Base-by-base conservation (phyloP, 345 rosid species). In the Corchorus olitorius region DNA sequence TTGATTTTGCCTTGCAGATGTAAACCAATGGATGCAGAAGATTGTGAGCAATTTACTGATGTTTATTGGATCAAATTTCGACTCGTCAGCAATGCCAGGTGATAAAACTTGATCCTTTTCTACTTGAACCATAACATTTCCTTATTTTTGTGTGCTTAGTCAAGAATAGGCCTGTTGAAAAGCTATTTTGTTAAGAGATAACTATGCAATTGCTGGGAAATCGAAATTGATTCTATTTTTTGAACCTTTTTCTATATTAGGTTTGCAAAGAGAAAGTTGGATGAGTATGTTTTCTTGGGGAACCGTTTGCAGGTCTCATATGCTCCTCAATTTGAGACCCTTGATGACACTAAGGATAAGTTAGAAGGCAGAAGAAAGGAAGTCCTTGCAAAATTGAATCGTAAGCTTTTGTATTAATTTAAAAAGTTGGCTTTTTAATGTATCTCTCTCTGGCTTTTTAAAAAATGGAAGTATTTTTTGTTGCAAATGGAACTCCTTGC, bases 21-120 rank as follows among this genome's bases (percentile, higher is more conserved):
- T 76, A 93, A 93, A 80, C 97, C 97, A 11, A 92, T 95, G 97
- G 98, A 95, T 85, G 96, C 90, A 0, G 99, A 95, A 82, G 97
- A 92, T 6, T 93, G 93, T 74, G 91, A 83, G 66, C 84, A 81
- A 22, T 93, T 87, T 75, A 95, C 97, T 0, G 97, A 93, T 85
- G 97, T 93, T 45, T 92, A 87, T 74, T 90, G 95, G 92, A 87
- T 93, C 83, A 90, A 95, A 71, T 93, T 93, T 69, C 84, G 74
- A 72, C 86, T 88, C 53, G 53, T 86, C 59, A 77, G 89, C 84
- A 93, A 92, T 54, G 93, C 97, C 34, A 93, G 99, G 97, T 93
- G 67, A 78, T 60, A 61, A 22, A 22, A 62, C 60, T 64, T 34
- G 48, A n/a, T 61, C 27, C 2, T 65, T 70, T 46, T 22, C 6